Evolutionary conservation across 768 basidiomycete genomes (phyloP).

Genomic region (Boletus fagicola): DNA sequence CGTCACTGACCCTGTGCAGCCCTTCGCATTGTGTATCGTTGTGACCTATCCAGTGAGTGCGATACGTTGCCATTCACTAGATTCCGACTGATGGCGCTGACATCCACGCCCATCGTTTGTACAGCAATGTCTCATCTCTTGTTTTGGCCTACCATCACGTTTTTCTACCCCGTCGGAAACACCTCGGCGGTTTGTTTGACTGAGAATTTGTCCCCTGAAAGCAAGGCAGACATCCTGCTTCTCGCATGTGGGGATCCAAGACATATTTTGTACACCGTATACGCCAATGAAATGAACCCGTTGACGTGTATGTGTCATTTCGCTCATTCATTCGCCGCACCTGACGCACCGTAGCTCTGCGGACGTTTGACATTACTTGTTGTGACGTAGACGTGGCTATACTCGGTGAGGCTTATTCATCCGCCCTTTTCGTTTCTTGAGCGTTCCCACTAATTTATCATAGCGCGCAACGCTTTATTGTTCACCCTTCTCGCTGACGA

Average conservation of each 20-base stretch:
- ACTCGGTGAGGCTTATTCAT: conserved; percentile 18
- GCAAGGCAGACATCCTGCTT: conserved; percentile 38
- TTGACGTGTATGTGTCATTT: conserved; percentile 5
- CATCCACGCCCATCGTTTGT: neutral
- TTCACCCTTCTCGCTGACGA: conserved; percentile 29
- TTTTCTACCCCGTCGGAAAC: conserved; percentile 60
- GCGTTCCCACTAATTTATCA: neutral
- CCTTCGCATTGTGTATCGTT: neutral
- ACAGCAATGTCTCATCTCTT: conserved; percentile 18
- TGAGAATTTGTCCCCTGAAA: conserved; percentile 44
- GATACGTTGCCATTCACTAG: neutral
- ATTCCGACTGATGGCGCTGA: neutral
- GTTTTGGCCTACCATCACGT: conserved; percentile 26
- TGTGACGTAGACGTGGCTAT: conserved; percentile 30
- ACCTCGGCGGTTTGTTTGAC: conserved; percentile 53
- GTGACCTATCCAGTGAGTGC: neutral
- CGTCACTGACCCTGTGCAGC: neutral
- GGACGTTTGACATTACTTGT: conserved; percentile 29
- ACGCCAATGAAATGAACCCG: conserved; percentile 11
- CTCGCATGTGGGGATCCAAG: conserved; percentile 58
- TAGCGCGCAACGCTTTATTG: conserved; percentile 29
- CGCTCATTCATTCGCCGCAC: neutral
- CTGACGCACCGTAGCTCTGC: conserved; percentile 12
- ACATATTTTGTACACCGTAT: conserved; percentile 49
- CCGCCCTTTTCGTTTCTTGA: neutral